A percentile compares a stretch with the other conserved stretches of the same genome.
These are phyloP conservation scores for Cladosporium sp. DNA, from an alignment of 2,329 filamentous ascomycete species.

Conservation along the genomic window DNA sequence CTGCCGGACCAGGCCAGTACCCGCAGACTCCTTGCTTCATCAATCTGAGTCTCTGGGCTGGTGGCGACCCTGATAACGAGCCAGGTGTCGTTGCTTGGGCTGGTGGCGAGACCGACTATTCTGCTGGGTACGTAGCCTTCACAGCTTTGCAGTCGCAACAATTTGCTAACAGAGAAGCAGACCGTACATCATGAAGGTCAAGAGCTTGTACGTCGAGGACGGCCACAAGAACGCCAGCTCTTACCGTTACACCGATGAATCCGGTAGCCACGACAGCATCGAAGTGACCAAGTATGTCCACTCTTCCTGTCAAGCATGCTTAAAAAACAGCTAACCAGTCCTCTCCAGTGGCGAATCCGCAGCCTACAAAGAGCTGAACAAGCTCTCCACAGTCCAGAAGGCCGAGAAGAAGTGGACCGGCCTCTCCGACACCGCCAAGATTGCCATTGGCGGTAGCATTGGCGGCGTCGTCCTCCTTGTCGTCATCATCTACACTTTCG, in stretches of 20 bases:
- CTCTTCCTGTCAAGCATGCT: not conserved
- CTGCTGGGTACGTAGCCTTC: slow-evolving; percentile 23
- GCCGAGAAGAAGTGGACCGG: slow-evolving; percentile 39
- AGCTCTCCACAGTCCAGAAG: slow-evolving; percentile 41
- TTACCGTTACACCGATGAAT: slow-evolving; percentile 38
- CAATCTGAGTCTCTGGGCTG: slow-evolving; percentile 75
- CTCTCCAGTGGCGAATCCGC: slow-evolving; percentile 23
- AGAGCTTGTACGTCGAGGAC: slow-evolving; percentile 32
- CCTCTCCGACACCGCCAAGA: slow-evolving; percentile 45
- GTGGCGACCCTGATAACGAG: slow-evolving; percentile 69
- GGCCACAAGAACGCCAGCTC: slow-evolving; percentile 31
- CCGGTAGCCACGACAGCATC: slow-evolving; percentile 42
- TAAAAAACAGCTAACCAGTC: slow-evolving; percentile 1
- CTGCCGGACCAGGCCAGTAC: slow-evolving; percentile 39
- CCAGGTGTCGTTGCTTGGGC: slow-evolving; percentile 36
- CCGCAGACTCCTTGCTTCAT: slow-evolving; percentile 74
- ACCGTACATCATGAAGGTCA: slow-evolving; percentile 34
- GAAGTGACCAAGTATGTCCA: slow-evolving; percentile 40
- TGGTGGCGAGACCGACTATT: slow-evolving; percentile 32
- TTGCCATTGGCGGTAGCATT: slow-evolving; percentile 44
- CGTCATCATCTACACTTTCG: slow-evolving; percentile 35
- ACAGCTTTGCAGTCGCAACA: not conserved
- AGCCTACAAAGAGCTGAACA: slow-evolving; percentile 30
- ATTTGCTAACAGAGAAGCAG: slow-evolving; percentile 13
- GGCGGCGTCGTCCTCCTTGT: slow-evolving; percentile 37